Evolutionary conservation across 2,329 filamentous ascomycete genomes (phyloP).

Genomic region (Arthrobotrys entomopaga): DNA sequence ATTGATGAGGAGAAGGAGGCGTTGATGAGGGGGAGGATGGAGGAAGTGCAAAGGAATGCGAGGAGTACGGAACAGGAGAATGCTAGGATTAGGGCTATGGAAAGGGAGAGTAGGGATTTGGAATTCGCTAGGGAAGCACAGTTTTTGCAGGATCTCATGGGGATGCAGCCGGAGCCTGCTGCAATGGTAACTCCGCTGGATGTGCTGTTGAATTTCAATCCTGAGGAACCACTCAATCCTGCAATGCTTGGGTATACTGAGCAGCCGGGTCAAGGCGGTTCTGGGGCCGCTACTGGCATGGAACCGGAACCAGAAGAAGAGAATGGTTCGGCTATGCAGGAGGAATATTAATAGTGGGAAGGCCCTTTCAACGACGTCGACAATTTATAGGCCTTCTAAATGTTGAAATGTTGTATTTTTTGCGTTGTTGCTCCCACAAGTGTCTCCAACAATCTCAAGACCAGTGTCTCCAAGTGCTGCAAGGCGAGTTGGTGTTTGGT

Average conservation of each 20-base stretch:
- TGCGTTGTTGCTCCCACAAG: not conserved
- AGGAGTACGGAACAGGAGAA: not conserved
- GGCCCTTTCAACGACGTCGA: too few relatives aligned
- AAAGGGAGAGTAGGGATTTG: not conserved
- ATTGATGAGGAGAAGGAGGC: slow-evolving; percentile 11
- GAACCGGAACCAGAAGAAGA: not conserved
- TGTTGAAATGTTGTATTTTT: slow-evolving; percentile 13
- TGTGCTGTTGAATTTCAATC: not conserved
- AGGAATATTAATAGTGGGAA: not conserved
- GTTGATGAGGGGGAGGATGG: not conserved
- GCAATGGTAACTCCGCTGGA: not conserved
- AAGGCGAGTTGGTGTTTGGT: too few relatives aligned
- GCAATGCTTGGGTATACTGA: too few relatives aligned
- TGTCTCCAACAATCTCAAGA: not conserved
- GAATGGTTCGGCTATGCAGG: not conserved
- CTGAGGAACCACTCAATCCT: not conserved
- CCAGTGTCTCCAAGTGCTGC: too few relatives aligned
- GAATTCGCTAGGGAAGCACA: not conserved
- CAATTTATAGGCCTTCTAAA: not conserved
- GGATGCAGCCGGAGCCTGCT: not conserved
- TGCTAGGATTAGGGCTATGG: not conserved
- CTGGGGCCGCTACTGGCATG: not conserved
- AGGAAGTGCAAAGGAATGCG: not conserved
- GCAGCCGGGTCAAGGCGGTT: too few relatives aligned
- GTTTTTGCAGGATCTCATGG: not conserved